phyloP scores from a whole-genome alignment of 2,329 filamentous ascomycete genomes.

The Pestalotiopsis sp. region DNA sequence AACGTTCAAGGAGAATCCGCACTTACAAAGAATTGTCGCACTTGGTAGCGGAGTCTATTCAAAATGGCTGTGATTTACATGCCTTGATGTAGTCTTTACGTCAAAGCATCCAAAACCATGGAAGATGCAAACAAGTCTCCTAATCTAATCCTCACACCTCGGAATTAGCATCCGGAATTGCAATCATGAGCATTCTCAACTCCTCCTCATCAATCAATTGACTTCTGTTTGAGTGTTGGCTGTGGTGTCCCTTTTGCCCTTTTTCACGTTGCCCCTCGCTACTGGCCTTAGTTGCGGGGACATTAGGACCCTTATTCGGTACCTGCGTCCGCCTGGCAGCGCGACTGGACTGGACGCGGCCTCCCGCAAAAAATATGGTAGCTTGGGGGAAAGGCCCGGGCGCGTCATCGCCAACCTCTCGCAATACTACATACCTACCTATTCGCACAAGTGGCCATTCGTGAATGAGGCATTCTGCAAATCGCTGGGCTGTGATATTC shows the following conservation, averaged over 20 bases:
- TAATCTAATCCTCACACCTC: too few relatives aligned
- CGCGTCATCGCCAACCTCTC: constrained; percentile 7
- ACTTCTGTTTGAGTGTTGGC: not conserved
- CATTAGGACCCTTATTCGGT: not conserved
- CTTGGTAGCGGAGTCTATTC: not conserved
- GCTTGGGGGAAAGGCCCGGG: not conserved
- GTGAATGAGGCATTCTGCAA: not conserved
- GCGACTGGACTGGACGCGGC: not conserved
- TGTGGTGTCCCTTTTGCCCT: not conserved
- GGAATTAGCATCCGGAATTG: too few relatives aligned
- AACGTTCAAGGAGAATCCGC: not conserved
- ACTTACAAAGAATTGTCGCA: not conserved
- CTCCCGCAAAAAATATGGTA: not conserved
- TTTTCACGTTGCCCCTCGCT: not conserved
- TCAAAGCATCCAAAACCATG: not conserved
- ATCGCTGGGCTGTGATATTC: not conserved
- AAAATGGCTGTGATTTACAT: not conserved
- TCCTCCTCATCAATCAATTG: not conserved
- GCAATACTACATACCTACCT: not conserved
- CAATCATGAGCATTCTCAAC: not conserved
- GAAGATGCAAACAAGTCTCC: not conserved
- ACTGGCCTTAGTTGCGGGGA: not conserved
- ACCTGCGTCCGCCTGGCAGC: not conserved
- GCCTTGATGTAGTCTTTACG: not conserved
- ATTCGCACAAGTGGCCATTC: not conserved